A percentile compares a stretch with the other conserved stretches of the same genome.
Evolutionary conservation across 768 basidiomycete genomes (phyloP).

Genomic region (Pleurotus eryngii): DNA sequence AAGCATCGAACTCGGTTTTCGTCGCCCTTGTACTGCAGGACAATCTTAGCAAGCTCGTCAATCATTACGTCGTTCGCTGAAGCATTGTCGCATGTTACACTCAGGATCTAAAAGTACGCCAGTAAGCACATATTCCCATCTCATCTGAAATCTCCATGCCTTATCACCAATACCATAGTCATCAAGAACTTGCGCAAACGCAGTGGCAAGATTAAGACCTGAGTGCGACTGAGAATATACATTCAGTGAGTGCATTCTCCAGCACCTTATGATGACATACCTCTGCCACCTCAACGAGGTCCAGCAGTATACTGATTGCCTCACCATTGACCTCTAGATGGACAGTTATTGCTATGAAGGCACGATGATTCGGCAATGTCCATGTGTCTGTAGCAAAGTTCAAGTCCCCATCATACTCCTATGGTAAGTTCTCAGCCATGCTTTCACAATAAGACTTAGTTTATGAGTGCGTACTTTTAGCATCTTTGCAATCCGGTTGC

Average conservation of each 20-base stretch:
- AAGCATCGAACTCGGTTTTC: slow-evolving; percentile 31
- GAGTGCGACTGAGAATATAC: slow-evolving; percentile 24
- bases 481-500: slow-evolving; percentile 23
- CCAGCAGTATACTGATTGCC: slow-evolving; percentile 25
- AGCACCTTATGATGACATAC: slow-evolving; percentile 7
- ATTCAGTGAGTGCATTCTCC: background rate
- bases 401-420: slow-evolving; percentile 25
- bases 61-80: slow-evolving; percentile 32
- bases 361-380: slow-evolving; percentile 13
- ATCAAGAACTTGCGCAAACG: slow-evolving; percentile 27
- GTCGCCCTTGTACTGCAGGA: slow-evolving; percentile 20
- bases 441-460: too few relatives aligned
- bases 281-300: slow-evolving; percentile 33
- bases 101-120: slow-evolving; percentile 21
- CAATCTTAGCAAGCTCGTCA: slow-evolving; percentile 14
- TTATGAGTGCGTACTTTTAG: slow-evolving; percentile 4
- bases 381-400: slow-evolving; percentile 22
- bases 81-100: slow-evolving; percentile 33
- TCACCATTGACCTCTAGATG: slow-evolving; percentile 29
- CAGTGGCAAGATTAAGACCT: slow-evolving; percentile 29
- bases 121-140: slow-evolving; percentile 3
- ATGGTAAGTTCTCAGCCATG: too few relatives aligned
- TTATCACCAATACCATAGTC: slow-evolving; percentile 32
- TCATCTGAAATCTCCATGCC: slow-evolving; percentile 14
- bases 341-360: slow-evolving; percentile 16